Evolutionary conservation across 2,329 filamentous ascomycete species (phyloP).

Genomic region (Lachnellula cervina): DNA sequence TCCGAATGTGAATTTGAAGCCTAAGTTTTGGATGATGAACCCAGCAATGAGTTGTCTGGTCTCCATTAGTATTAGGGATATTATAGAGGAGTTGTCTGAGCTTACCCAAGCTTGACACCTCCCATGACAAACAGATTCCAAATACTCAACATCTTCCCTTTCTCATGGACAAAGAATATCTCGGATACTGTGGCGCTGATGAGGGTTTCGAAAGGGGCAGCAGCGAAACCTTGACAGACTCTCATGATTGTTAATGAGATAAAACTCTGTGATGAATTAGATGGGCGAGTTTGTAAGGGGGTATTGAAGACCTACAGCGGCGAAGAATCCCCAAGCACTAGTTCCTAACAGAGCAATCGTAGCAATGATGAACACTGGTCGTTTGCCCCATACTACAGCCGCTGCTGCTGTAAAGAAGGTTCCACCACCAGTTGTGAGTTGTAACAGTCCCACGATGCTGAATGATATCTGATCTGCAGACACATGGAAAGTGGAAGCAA

Average conservation of each 20-base stretch:
- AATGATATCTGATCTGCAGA: conserved; percentile 35
- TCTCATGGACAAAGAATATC: conserved; percentile 43
- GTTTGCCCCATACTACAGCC: conserved; percentile 33
- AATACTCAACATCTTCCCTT: conserved; percentile 32
- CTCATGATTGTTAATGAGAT: conserved; percentile 33
- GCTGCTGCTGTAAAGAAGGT: conserved; percentile 40
- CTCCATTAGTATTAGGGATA: neutral
- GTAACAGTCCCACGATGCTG: conserved; percentile 31
- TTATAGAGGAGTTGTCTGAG: neutral
- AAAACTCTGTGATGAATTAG: conserved; percentile 29
- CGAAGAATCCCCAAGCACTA: conserved; percentile 38
- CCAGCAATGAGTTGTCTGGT: conserved; percentile 40
- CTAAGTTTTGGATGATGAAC: conserved; percentile 34
- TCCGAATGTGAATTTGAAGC: conserved; percentile 34
- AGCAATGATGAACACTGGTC: conserved; percentile 29
- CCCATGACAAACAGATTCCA: conserved; percentile 26
- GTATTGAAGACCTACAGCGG: conserved; percentile 19
- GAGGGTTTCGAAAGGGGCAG: conserved; percentile 31
- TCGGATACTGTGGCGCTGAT: conserved; percentile 38
- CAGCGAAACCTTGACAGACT: conserved; percentile 28
- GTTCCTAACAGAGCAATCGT: conserved; percentile 33
- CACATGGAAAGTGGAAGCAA: conserved; percentile 34
- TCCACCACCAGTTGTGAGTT: conserved; percentile 37
- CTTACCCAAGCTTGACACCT: conserved; percentile 29
- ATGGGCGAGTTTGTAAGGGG: neutral